Evolutionary conservation across 495 filamentous ascomycete species (phyloP), one percentile per base, ranked within the genome.

Genomic region (Aspergillus hancockii): DNA sequence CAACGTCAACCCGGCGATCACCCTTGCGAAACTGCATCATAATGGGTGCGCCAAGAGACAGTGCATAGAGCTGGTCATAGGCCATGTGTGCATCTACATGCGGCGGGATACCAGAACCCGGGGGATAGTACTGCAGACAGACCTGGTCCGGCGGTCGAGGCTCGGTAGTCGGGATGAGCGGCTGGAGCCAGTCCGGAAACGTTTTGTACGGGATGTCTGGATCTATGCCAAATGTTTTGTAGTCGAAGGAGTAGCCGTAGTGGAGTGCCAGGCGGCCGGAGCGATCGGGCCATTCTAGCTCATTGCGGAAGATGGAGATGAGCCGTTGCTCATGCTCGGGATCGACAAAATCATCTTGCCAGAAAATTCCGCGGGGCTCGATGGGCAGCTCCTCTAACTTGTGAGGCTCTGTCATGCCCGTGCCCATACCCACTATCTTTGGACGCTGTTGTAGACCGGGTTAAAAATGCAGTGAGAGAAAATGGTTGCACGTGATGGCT

Each of bases 191-290:
- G 13, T 60, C 64, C 0, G 74, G 74, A n/a, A 77, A 77, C 30
- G 70, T 66, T 56, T 73, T 74, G 59, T 70, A 75, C 0, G 71
- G 72, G 19, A 77, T 72, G 1, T 71, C 70, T 0, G 68, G 72
- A 46, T 77, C 74, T 38, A 77, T 67, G 3, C 64, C 71, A 47
- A 77, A 77, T 14, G 74, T 77, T 46, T 75, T 75, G 40, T 77
- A 77, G 70, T 77, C 72, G 63, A 77, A 77, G 28, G 68, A 69
- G 57, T 77, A 77, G 64, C 74, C 74, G 59, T 75, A 77, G 55
- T 77, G 74, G 0, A 77, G 68, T 18, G 74, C 75, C 49, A 71
- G 58, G 10, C 74, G 71, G 5, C 74, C 74, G 2, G 64, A 36
- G 49, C 74, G 74, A 41, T 71, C 69, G 16, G 74, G 65, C 74